Percentiles rank a stretch among this genome's conserved stretches.
Conservation (phyloP, 768 basidiomycete species). For the Naganishia vaughanmartiniae region DNA sequence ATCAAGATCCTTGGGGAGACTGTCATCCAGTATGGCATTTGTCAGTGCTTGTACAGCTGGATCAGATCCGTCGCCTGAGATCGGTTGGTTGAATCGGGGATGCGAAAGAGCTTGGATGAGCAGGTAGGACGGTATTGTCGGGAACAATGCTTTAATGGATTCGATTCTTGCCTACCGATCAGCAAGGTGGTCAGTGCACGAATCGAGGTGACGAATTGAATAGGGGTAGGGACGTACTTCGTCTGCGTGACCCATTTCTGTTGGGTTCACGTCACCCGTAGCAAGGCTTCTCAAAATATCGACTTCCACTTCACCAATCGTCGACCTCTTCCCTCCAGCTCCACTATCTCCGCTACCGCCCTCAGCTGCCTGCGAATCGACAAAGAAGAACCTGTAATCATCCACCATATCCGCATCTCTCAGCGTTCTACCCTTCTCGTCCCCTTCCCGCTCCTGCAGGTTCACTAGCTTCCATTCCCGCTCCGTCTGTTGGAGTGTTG, state of each 20-base stretch:
- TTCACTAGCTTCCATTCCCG: conserved; percentile 30
- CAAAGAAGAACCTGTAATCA: conserved; percentile 32
- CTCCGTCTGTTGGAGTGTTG: conserved; percentile 21
- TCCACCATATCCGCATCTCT: conserved; percentile 25
- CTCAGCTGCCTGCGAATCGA: not conserved
- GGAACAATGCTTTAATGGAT: conserved; percentile 43
- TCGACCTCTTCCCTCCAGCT: not conserved
- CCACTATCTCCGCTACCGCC: not conserved
- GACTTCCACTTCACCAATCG: conserved; percentile 28
- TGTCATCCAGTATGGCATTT: conserved; percentile 55
- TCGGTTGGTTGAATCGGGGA: conserved; percentile 36
- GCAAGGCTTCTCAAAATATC: conserved; percentile 23
- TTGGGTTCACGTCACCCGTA: conserved; percentile 7
- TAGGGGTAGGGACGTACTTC: not conserved
- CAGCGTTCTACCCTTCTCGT: conserved; percentile 8
- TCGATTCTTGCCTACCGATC: conserved; percentile 29
- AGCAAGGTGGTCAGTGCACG: not conserved
- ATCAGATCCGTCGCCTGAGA: conserved; percentile 33
- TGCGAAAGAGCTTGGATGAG: conserved; percentile 43
- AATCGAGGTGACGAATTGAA: not conserved
- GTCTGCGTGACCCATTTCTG: conserved; percentile 4
- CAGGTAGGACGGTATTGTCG: conserved; percentile 39
- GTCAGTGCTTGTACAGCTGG: conserved; percentile 41
- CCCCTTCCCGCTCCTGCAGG: conserved; percentile 11
- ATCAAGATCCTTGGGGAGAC: conserved; percentile 66